Conservation (phyloP, 352 stramenopile genomes). For the Pythium aristosporum region DNA sequence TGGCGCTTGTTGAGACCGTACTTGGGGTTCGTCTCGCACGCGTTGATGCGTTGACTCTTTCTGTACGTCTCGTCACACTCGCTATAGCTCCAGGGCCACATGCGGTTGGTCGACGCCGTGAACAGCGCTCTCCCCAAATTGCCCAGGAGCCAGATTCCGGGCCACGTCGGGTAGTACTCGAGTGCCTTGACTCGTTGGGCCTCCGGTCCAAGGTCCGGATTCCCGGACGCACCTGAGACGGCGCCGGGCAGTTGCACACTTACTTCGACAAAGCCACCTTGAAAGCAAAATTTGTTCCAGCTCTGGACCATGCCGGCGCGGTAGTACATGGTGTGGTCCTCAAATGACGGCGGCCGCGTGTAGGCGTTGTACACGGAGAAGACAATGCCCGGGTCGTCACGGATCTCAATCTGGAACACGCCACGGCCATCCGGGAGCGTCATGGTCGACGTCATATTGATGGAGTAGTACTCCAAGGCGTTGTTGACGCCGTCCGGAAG, state of each 20-base stretch:
- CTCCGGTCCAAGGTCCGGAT: slow-evolving; percentile 51
- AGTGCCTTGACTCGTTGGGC: slow-evolving; percentile 33
- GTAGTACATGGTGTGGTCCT: slow-evolving; percentile 34
- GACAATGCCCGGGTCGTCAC: slow-evolving; percentile 35
- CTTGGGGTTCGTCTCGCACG: slow-evolving; percentile 89
- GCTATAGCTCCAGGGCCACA: slow-evolving; percentile 95
- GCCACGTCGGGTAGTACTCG: slow-evolving; percentile 86
- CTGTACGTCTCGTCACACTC: slow-evolving; percentile 61
- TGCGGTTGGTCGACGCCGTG: slow-evolving; percentile 87
- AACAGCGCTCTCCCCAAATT: slow-evolving; percentile 95
- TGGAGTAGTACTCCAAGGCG: slow-evolving; percentile 91
- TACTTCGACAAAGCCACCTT: slow-evolving; percentile 93
- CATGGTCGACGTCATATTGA: slow-evolving; percentile 50
- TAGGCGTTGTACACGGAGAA: slow-evolving; percentile 72
- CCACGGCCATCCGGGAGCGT: slow-evolving; percentile 30
- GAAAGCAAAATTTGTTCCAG: slow-evolving; percentile 96
- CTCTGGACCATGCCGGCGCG: slow-evolving; percentile 88
- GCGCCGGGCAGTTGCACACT: slow-evolving; percentile 85
- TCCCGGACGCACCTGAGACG: slow-evolving; percentile 36
- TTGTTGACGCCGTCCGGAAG: slow-evolving; percentile 90
- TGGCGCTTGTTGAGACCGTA: slow-evolving; percentile 79
- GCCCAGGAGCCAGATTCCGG: slow-evolving; percentile 94
- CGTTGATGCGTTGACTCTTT: slow-evolving; percentile 53
- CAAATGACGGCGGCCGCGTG: slow-evolving; percentile 23
- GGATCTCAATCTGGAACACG: slow-evolving; percentile 42